These are phyloP conservation scores for Septoria petroselini DNA, from an alignment of 2,329 filamentous ascomycete genomes.

Conservation along the genomic window DNA sequence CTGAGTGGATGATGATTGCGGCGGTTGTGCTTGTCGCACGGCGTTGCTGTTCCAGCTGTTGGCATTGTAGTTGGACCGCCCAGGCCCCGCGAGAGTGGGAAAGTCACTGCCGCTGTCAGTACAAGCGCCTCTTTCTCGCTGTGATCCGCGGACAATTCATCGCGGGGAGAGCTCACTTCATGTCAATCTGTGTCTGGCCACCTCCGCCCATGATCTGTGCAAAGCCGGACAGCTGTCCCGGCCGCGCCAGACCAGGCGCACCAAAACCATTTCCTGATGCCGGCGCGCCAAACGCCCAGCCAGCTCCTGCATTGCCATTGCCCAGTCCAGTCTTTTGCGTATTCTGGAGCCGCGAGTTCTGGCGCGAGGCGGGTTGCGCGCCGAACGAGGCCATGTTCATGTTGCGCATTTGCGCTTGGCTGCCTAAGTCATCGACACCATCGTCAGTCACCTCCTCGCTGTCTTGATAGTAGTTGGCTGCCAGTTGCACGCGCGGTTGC, in stretches of 20 bases:
- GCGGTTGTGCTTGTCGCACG: slow-evolving; percentile 45
- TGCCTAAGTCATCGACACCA: slow-evolving; percentile 21
- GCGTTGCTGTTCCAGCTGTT: slow-evolving; percentile 57
- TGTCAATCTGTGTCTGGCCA: slow-evolving; percentile 36
- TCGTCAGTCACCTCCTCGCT: slow-evolving; percentile 21
- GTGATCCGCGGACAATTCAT: no score
- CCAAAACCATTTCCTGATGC: slow-evolving; percentile 44
- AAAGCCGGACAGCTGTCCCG: slow-evolving; percentile 35
- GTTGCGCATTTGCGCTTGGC: slow-evolving; percentile 43
- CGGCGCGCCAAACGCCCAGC: slow-evolving; percentile 58
- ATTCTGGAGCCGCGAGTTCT: slow-evolving; percentile 34
- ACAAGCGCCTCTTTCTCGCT: background rate
- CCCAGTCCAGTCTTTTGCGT: slow-evolving; percentile 42
- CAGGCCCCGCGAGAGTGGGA: slow-evolving; percentile 57
- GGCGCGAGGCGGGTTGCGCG: slow-evolving; percentile 30
- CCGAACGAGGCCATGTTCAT: slow-evolving; percentile 54
- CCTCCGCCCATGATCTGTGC: slow-evolving; percentile 38
- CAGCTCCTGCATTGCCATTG: slow-evolving; percentile 45
- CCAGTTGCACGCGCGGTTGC: slow-evolving; percentile 4
- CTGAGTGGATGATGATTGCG: slow-evolving; percentile 40
- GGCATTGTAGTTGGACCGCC: slow-evolving; percentile 55
- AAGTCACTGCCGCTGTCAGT: slow-evolving; percentile 53
- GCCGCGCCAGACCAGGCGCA: slow-evolving; percentile 28
- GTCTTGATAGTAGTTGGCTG: slow-evolving; percentile 3
- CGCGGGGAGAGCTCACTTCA: slow-evolving; percentile 35